Evolutionary conservation across 2,329 filamentous ascomycete genomes (phyloP), one percentile per base, ranked within the genome.

Genomic region (Blumeria hordei): DNA sequence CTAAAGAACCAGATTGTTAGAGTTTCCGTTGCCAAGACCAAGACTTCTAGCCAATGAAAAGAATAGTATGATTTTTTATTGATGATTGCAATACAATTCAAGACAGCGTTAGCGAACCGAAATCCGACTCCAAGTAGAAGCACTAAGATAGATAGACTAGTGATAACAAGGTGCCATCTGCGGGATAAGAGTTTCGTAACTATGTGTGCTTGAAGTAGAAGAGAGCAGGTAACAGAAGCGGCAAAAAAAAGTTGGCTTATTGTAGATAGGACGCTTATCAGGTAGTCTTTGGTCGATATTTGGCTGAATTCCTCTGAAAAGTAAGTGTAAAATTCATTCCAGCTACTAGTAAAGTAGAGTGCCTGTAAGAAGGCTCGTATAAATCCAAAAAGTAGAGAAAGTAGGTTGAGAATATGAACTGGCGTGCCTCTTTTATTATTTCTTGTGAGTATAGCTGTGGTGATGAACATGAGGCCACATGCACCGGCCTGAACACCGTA

Each of bases 171-270:
- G 35, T 72, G 70, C 55, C 73, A 71, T 18, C 67, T 64, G 1
- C 64, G 64, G 18, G 72, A 62, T 45, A 74, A 57, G 12, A 56
- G 57, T 36, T 62, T 68, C 62, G 74, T 79, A 43, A 83, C 73
- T n/a, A 79, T 76, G 53, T 75, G 71, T 9, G 80, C 72, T 62
- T 85, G 81, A 12, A 83, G 64, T 37, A 80, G 70, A 16, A 85
- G 69, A 3, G 78, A 82, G 6, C 69, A 59, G 62, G 80, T 73
- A 58, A 82, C 70, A 52, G 71, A 72, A 45, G 73, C 64, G 45
- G 76, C 67, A 55, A 82, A 68, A 1, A 83, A 54, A 8, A 76
- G 64, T 44, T 69, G 70, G 49, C 79, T 64, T 53, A 77, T 65
- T 6, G 69, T 69, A 3, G 69, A 69, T 9, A 72, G 63, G 53